Evolutionary conservation across 116 monocot species (phyloP).

Genomic region (Phalaenopsis hybrid): DNA sequence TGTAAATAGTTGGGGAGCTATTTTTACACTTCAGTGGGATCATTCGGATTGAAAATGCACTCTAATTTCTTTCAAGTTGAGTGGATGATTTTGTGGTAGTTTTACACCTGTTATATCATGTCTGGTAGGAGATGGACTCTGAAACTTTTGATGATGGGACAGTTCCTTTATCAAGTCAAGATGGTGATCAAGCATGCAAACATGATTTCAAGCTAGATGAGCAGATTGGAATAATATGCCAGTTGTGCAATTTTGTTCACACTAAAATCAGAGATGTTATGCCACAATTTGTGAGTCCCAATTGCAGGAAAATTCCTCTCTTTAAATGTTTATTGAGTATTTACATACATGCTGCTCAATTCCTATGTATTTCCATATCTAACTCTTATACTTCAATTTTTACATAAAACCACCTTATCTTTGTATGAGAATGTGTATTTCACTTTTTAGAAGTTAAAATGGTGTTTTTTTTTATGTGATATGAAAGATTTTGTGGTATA

Average conservation of each 20-base stretch:
- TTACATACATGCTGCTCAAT: too few species aligned
- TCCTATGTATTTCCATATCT: too few species aligned
- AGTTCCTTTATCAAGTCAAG: constrained; percentile 8
- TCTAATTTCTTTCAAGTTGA: neutral
- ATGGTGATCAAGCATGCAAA: constrained; percentile 26
- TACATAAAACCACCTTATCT: too few species aligned
- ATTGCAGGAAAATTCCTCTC: neutral
- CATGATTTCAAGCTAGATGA: constrained; percentile 60
- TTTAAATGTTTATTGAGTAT: neutral
- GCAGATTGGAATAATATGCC: constrained; percentile 50
- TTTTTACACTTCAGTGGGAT: too few species aligned
- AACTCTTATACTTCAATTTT: too few species aligned
- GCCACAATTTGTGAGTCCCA: constrained; percentile 54
- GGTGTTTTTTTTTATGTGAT: too few species aligned
- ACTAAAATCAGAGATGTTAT: constrained; percentile 53
- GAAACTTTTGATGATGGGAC: neutral
- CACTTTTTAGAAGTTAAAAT: too few species aligned
- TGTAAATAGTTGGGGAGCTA: too few species aligned
- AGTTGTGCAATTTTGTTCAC: constrained; percentile 43
- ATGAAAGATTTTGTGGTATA: too few species aligned
- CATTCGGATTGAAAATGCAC: too few species aligned
- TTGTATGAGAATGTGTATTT: too few species aligned
- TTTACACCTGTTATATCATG: constrained; percentile 5
- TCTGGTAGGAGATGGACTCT: constrained; percentile 26
- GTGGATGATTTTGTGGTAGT: neutral